Percentiles rank a stretch among this genome's conserved stretches.
phyloP scores from a whole-genome alignment of 2,329 filamentous ascomycete genomes.

The Colletotrichum musicola region DNA sequence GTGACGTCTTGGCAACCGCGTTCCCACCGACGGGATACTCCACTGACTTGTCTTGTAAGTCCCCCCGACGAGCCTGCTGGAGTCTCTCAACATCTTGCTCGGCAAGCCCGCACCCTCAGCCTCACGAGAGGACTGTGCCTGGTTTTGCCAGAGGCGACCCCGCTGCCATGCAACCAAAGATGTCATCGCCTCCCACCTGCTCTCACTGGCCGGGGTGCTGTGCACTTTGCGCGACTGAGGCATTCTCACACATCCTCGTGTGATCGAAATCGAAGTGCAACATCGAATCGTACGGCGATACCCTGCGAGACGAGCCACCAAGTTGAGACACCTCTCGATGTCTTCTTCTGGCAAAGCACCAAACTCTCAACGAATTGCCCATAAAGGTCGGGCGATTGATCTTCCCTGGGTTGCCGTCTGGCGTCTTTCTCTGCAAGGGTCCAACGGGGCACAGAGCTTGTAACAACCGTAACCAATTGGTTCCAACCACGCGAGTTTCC shows the following conservation, averaged over 20 bases:
- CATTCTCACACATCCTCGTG: neutral
- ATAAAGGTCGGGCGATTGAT: constrained; percentile 4
- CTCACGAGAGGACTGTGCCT: neutral
- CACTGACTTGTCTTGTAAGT: no score
- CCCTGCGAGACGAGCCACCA: no score
- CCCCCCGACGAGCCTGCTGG: no score
- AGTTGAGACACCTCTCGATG: neutral
- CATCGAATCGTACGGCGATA: no score
- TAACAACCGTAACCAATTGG: neutral
- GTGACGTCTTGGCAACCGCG: no score
- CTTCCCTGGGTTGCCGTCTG: neutral
- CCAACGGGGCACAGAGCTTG: no score
- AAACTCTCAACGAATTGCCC: neutral
- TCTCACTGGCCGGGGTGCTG: neutral
- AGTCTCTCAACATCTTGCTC: no score
- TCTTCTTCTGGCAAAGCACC: neutral
- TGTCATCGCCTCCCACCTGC: neutral
- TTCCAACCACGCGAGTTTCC: neutral
- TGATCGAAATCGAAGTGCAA: no score
- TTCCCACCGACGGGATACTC: no score
- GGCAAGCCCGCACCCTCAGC: neutral
- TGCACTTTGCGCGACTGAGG: neutral
- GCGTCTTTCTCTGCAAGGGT: neutral
- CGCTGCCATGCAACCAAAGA: neutral
- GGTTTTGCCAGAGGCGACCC: neutral